A percentile compares a stretch with the other conserved stretches of the same genome.
phyloP scores from a whole-genome alignment of 2,329 filamentous ascomycete genomes.

The Juglanconis sp. region DNA sequence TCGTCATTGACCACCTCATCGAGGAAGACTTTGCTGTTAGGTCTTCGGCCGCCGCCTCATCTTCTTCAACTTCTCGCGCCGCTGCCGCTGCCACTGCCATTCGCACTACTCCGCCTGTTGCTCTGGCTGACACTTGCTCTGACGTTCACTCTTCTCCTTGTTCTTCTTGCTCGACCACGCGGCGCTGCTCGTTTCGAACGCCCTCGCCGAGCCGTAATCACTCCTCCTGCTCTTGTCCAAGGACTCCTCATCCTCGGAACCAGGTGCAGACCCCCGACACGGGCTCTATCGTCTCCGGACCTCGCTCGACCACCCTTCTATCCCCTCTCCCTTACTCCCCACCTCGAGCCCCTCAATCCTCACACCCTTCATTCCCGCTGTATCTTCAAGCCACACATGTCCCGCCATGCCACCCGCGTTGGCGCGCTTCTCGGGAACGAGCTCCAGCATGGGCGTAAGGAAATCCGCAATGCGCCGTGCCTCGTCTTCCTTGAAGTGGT shows the following conservation, averaged over 20 bases:
- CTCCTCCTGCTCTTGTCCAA: neutral
- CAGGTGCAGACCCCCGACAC: slow-evolving; percentile 1
- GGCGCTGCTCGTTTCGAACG: neutral
- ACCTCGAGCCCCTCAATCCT: slow-evolving; percentile 71
- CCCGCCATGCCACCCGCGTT: slow-evolving; percentile 95
- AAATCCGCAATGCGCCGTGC: slow-evolving; percentile 76
- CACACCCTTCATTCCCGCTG: slow-evolving; percentile 81
- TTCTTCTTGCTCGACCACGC: neutral
- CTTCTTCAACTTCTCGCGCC: no score
- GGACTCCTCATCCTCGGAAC: neutral
- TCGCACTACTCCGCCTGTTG: neutral
- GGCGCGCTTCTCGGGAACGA: slow-evolving; percentile 82
- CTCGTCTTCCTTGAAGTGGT: slow-evolving; percentile 86
- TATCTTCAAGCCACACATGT: slow-evolving; percentile 78
- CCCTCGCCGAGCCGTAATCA: neutral
- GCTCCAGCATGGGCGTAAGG: slow-evolving; percentile 83
- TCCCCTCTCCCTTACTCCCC: slow-evolving; percentile 82
- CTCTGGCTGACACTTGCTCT: neutral
- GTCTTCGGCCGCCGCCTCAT: no score
- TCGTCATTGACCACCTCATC: neutral
- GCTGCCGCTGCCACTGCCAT: neutral
- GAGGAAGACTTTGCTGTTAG: no score
- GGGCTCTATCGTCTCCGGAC: slow-evolving; percentile 69
- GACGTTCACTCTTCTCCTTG: neutral
- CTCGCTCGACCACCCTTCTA: slow-evolving; percentile 90